Conservation (phyloP, 2,329 filamentous ascomycete species). For the Cercospora sp. region DNA sequence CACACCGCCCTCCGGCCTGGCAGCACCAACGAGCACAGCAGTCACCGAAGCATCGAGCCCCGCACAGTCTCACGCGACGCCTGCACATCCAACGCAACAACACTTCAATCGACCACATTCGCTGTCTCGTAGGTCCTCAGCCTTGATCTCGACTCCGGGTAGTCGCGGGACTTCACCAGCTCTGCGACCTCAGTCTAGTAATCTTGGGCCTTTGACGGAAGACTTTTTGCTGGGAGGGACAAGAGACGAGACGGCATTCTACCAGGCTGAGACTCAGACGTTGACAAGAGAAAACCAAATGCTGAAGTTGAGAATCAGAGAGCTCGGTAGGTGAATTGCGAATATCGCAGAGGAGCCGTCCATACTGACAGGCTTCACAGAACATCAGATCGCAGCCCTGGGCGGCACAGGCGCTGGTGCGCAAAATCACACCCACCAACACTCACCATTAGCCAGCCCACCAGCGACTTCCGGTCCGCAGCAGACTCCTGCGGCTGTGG, state of each 20-base stretch:
- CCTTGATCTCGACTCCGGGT: conserved; percentile 34
- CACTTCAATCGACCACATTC: conserved; percentile 37
- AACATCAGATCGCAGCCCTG: conserved; percentile 24
- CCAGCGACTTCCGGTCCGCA: conserved; percentile 21
- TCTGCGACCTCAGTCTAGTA: conserved; percentile 57
- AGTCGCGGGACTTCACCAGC: conserved; percentile 47
- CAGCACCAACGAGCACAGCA: conserved; percentile 46
- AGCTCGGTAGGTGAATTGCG: conserved; percentile 47
- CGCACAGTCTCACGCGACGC: conserved; percentile 21
- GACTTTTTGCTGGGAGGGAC: conserved; percentile 63
- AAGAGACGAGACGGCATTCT: conserved; percentile 73
- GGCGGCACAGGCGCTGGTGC: conserved; percentile 4
- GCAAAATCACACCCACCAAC: conserved; percentile 14
- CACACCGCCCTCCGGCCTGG: conserved; percentile 41
- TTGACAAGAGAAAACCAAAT: conserved; percentile 79
- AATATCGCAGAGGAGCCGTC: neutral
- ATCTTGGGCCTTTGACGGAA: conserved; percentile 44
- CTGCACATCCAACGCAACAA: conserved; percentile 22
- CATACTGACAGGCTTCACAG: neutral
- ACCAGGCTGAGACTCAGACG: conserved; percentile 79
- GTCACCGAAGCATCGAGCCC: conserved; percentile 39
- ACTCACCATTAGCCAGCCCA: conserved; percentile 24
- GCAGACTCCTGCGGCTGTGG: neutral
- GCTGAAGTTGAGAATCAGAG: conserved; percentile 71
- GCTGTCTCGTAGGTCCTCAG: conserved; percentile 49